Evolutionary conservation across 2,329 filamentous ascomycete species (phyloP), one percentile per base, ranked within the genome.

Genomic region (Neophaeococcomyces aloes): DNA sequence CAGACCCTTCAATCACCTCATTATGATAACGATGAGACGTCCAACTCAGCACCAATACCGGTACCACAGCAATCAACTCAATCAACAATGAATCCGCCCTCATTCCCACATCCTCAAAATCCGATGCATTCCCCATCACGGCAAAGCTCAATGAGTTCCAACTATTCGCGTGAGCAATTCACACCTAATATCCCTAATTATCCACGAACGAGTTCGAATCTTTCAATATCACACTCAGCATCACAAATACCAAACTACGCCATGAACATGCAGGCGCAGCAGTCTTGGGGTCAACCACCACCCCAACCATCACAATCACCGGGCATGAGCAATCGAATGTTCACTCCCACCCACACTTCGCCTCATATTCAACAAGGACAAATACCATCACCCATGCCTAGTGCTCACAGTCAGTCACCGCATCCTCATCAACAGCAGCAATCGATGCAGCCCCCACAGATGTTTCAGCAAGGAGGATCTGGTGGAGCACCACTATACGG

Each of bases 101-200:
- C 82, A 81, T 75, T 83, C 42, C 70, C 80, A 39, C 79, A 84
- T 57, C 74, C 81, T 29, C 83, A 83, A 57, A 81, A 77, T 57
- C 72, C 80, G 30, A 78, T 87, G 59, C 83, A 86, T 59, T 81
- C 85, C 18, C 79, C 79, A 18, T 78, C 86, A 61, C 78, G 83
- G 64, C 73, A 75, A 58, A 44, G 42, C 17, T 48, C 40, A 32
- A 79, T 82, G 66, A 75, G 76, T 50, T 76, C 79, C 29, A 65
- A 69, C 58, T 65, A 77, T 61, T 64, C 70, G 27, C 66, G 74
- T 38, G 71, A 76, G 62, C 79, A 80, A 55, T 74, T 75, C 52
- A 74, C 80, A 4, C 52, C 51, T 10, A 48, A 49, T 21, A 50
- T 48, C 15, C 42, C 48, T 3, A 44, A 48, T 23, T 49, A 46